These are phyloP conservation scores for Tylopilus subfusipes DNA, from an alignment of 768 basidiomycete species.

Conservation along the genomic window DNA sequence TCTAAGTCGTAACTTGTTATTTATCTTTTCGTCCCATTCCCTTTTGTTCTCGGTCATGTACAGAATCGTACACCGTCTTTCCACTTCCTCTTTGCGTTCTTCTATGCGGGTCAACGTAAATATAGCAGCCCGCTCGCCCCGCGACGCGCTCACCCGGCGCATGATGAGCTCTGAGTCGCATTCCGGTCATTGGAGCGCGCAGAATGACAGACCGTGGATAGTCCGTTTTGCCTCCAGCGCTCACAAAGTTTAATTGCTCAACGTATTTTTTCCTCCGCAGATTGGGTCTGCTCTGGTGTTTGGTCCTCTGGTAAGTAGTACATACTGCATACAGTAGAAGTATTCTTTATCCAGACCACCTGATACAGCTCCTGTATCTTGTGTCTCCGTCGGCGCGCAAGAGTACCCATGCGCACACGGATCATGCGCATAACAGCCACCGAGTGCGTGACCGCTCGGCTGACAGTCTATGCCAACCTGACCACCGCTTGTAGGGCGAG, in stretches of 20 bases:
- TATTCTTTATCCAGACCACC: background rate
- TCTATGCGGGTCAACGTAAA: slow-evolving; percentile 4
- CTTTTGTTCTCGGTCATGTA: slow-evolving; percentile 15
- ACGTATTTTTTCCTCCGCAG: slow-evolving; percentile 8
- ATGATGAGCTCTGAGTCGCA: slow-evolving; percentile 27
- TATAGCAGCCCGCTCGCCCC: slow-evolving; percentile 12
- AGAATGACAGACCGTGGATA: slow-evolving; percentile 29
- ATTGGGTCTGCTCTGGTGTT: slow-evolving; percentile 33
- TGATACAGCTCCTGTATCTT: slow-evolving; percentile 29
- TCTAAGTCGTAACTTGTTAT: no score
- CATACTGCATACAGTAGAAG: background rate
- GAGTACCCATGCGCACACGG: slow-evolving; percentile 19
- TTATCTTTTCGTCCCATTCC: slow-evolving; percentile 4
- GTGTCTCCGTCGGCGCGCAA: slow-evolving; percentile 30
- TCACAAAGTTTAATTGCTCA: background rate
- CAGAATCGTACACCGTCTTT: slow-evolving; percentile 18
- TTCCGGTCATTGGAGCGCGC: slow-evolving; percentile 14
- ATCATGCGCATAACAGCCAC: slow-evolving; percentile 20
- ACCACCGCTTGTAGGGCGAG: slow-evolving; percentile 15
- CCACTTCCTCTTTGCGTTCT: slow-evolving; percentile 17
- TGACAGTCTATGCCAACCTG: slow-evolving; percentile 4
- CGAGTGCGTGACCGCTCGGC: slow-evolving; percentile 17
- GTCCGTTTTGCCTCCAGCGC: slow-evolving; percentile 13
- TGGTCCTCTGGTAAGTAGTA: slow-evolving; percentile 27
- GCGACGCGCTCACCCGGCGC: slow-evolving; percentile 19